Percentiles rank a stretch among this genome's conserved stretches.
Evolutionary conservation across 2,329 filamentous ascomycete genomes (phyloP).

Genomic region (Exophiala bonariae): DNA sequence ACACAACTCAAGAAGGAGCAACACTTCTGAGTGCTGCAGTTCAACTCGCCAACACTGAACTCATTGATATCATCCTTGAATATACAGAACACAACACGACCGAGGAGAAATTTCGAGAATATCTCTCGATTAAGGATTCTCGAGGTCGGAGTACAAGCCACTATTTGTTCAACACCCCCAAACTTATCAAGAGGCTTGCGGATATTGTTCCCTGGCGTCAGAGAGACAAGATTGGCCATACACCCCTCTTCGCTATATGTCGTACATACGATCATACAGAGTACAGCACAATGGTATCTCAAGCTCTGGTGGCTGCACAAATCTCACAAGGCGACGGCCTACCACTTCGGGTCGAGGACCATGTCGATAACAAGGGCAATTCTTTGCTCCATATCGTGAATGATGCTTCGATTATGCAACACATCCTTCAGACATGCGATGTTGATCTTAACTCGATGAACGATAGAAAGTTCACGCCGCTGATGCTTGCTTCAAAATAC

Average conservation of each 20-base stretch:
- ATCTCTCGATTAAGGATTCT: slow-evolving; percentile 74
- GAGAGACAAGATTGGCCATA: slow-evolving; percentile 94
- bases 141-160: slow-evolving; percentile 90
- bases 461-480: slow-evolving; percentile 87
- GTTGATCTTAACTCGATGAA: slow-evolving; percentile 96
- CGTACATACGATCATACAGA: slow-evolving; percentile 90
- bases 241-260: slow-evolving; percentile 92
- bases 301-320: slow-evolving; percentile 73
- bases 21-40: slow-evolving; percentile 88
- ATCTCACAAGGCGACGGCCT: slow-evolving; percentile 72
- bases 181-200: slow-evolving; percentile 75
- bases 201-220: slow-evolving; percentile 81
- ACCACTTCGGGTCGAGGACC: slow-evolving; percentile 86
- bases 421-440: slow-evolving; percentile 80
- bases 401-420: slow-evolving; percentile 72
- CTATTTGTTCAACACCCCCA: slow-evolving; percentile 89
- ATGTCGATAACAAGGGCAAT: slow-evolving; percentile 90
- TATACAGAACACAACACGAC: slow-evolving; percentile 63
- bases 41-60: slow-evolving; percentile 73
- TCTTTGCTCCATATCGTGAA: slow-evolving; percentile 95
- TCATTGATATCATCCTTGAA: slow-evolving; percentile 74
- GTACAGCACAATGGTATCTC: slow-evolving; percentile 84
- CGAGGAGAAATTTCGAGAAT: slow-evolving; percentile 60
- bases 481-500: slow-evolving; percentile 99
- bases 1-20: slow-evolving; percentile 85